These are phyloP conservation scores for Fusarium drepaniforme DNA, from an alignment of 2,329 filamentous ascomycete species.

Conservation along the genomic window DNA sequence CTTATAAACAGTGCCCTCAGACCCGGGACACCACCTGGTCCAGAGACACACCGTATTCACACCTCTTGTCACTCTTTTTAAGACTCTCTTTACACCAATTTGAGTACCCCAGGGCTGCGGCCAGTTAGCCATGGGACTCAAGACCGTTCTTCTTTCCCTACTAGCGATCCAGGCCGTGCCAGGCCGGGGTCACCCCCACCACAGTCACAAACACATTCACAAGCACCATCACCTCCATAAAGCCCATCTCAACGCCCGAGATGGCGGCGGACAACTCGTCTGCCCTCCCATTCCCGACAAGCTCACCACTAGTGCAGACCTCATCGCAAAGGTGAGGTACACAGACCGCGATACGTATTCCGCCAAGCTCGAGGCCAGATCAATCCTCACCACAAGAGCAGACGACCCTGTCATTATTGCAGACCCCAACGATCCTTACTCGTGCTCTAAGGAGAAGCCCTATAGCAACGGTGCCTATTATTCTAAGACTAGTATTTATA, in stretches of 20 bases:
- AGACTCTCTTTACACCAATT: background rate
- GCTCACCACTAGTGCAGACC: background rate
- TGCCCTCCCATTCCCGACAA: constrained; percentile 13
- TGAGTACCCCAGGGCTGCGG: background rate
- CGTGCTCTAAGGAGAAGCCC: constrained; percentile 5
- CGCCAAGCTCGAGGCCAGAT: background rate
- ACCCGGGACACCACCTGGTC: background rate
- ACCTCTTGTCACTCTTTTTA: background rate
- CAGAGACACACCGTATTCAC: background rate
- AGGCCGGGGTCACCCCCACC: constrained; percentile 1
- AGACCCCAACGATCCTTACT: background rate
- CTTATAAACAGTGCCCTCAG: constrained; percentile 5
- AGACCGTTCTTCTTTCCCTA: background rate
- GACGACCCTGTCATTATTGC: background rate
- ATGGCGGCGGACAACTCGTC: constrained; percentile 3
- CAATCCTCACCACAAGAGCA: background rate
- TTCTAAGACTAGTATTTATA: background rate
- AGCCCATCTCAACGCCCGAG: constrained; percentile 1
- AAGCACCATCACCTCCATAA: background rate
- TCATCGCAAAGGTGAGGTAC: constrained; percentile 1
- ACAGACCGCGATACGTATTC: background rate
- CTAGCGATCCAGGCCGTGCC: background rate
- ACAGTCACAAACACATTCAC: background rate
- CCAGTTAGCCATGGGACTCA: constrained; percentile 5
- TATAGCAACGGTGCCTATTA: background rate